phyloP scores from a whole-genome alignment of 2,329 filamentous ascomycete species.

The Zopfia rhizophila region DNA sequence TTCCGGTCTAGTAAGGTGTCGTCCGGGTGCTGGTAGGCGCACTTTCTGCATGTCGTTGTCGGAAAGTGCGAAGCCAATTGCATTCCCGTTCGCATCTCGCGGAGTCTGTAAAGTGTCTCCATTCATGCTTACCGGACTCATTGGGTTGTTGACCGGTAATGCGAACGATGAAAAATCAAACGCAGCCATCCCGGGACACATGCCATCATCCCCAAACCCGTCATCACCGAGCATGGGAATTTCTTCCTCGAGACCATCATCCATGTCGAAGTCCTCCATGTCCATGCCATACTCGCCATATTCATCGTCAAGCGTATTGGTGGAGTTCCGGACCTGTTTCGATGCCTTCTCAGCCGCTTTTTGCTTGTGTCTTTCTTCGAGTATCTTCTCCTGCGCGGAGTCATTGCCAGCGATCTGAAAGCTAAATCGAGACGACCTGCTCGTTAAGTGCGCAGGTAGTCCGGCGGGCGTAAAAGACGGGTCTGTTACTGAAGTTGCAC shows the following conservation, averaged over 20 bases:
- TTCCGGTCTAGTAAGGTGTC: conserved; percentile 16
- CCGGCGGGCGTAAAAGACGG: conserved; percentile 48
- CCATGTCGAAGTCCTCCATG: conserved; percentile 60
- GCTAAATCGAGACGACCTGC: conserved; percentile 81
- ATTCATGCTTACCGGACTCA: conserved; percentile 34
- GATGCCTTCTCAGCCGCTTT: conserved; percentile 71
- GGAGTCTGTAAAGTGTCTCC: conserved; percentile 37
- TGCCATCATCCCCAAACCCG: conserved; percentile 37
- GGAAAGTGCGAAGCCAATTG: conserved; percentile 47
- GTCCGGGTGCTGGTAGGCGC: conserved; percentile 17
- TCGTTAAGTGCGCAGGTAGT: conserved; percentile 60
- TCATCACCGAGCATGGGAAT: conserved; percentile 65
- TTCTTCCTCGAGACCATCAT: conserved; percentile 69
- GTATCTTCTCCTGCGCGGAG: conserved; percentile 71
- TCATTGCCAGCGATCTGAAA: conserved; percentile 82
- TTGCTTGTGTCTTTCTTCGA: conserved; percentile 78
- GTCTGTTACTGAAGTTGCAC: conserved; percentile 51
- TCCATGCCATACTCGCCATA: conserved; percentile 52
- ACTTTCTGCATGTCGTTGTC: conserved; percentile 35
- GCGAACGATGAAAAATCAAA: conserved; percentile 49
- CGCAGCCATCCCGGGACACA: conserved; percentile 39
- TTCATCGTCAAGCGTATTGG: conserved; percentile 47
- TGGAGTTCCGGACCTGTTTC: conserved; percentile 47
- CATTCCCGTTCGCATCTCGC: conserved; percentile 41
- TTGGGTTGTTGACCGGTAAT: conserved; percentile 29